Evolutionary conservation across 306 rosid genomes (phyloP), one percentile per base, ranked within the genome.

Genomic region (Prunus fruticosa): DNA sequence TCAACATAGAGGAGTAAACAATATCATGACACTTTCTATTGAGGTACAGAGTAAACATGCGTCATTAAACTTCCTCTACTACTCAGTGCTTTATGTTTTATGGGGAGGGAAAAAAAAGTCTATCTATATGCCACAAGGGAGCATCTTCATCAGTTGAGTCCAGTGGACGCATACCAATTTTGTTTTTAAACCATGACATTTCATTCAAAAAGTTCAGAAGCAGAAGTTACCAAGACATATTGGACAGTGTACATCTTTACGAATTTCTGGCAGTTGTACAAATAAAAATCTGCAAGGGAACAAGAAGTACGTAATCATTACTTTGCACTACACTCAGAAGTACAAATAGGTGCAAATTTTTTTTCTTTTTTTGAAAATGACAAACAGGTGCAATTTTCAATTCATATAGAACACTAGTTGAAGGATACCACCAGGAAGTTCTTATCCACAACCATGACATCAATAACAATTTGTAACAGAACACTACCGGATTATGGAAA

Each of bases 181-280:
- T 14, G 49, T n/a, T 23, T 4, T 51, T 15, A 57, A 56, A 56
- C 46, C 67, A 8, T 38, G 2, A 7, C 16, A 78, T 15, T 10
- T 22, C 19, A 45, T 38, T 45, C 16, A 20, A 27, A 11, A 83
- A 68, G 81, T 79, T 76, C 8, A 81, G 76, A 58, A 20, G n/a
- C 73, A 46, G 79, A 85, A 81, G 74, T 77, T 86, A 93, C 98
- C 98, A 16, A 93, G 98, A 84, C 98, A 93, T 85, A 93, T 93
- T 68, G 98, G 98, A 82, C 98, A 93, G 74, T 93, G 97, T 62
- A 93, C 96, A 82, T 93, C 98, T 82, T 89, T 93, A 2, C 97
- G 96, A 75, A 93, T 79, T 57, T 87, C 91, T 28, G 65, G 77
- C 64, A 93, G 88, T 79, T 87, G 89, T 4, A 91, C 89, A 64